Evolutionary conservation across 441 rosid genomes (phyloP).

Genomic region (Euphorbia celastroides): DNA sequence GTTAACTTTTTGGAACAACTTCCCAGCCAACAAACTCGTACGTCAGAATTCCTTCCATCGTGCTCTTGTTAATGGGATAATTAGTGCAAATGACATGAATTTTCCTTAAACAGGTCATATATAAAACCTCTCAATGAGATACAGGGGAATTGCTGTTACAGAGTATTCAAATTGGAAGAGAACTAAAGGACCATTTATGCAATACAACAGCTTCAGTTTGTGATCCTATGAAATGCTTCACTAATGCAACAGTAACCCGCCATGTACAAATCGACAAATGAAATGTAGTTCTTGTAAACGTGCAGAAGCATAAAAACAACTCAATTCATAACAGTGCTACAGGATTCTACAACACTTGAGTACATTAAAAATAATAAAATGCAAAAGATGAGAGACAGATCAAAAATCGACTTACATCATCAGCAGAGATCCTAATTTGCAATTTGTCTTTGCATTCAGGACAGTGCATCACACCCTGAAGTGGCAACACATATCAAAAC

Average conservation of each 20-base stretch:
- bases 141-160: background rate
- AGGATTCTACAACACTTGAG: background rate
- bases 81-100: background rate
- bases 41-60: background rate
- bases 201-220: background rate
- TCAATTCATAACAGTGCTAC: slow-evolving; percentile 4
- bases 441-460: slow-evolving; percentile 85
- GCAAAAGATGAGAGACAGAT: slow-evolving; percentile 1
- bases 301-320: background rate
- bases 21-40: background rate
- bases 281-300: background rate
- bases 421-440: slow-evolving; percentile 83
- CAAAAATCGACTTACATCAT: slow-evolving; percentile 56
- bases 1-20: background rate
- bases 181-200: background rate
- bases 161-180: background rate
- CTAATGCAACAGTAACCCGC: background rate
- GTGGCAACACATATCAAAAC: slow-evolving; percentile 18
- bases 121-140: background rate
- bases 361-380: background rate
- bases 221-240: background rate
- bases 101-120: background rate
- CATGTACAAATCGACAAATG: background rate
- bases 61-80: slow-evolving; percentile 7
- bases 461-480: slow-evolving; percentile 90